Conservation (phyloP, 768 basidiomycete species). For the Suillus americanus region DNA sequence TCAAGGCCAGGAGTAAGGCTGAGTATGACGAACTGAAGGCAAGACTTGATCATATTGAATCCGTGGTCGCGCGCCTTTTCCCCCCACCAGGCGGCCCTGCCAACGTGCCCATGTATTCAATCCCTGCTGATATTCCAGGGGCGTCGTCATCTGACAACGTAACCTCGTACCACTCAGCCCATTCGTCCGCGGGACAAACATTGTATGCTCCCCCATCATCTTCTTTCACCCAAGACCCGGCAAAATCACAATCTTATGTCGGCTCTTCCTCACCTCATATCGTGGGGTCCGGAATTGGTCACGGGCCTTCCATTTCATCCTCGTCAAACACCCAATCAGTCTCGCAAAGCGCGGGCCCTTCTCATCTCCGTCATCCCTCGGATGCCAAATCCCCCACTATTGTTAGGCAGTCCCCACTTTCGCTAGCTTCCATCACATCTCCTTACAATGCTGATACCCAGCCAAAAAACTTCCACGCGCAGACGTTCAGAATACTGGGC, state of each 20-base stretch:
- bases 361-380: constrained; percentile 28
- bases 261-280: constrained; percentile 25
- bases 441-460: constrained; percentile 39
- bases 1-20: constrained; percentile 48
- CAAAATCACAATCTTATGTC: constrained; percentile 27
- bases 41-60: constrained; percentile 61
- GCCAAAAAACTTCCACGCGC: constrained; percentile 81
- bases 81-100: constrained; percentile 24
- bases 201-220: constrained; percentile 25
- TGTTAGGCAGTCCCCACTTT: constrained; percentile 38
- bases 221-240: constrained; percentile 26
- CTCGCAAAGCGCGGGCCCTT: constrained; percentile 15
- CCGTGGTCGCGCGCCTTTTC: constrained; percentile 45
- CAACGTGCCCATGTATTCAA: constrained; percentile 30
- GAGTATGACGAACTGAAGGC: constrained; percentile 58
- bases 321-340: constrained; percentile 20
- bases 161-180: constrained; percentile 25
- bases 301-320: constrained; percentile 20
- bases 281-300: constrained; percentile 14
- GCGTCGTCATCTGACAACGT: constrained; percentile 24
- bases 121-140: constrained; percentile 31
- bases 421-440: constrained; percentile 41
- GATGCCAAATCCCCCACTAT: constrained; percentile 32
- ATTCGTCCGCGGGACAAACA: constrained; percentile 25
- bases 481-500: constrained; percentile 71